Conservation (phyloP, 139 green algal genomes). For the Chlamydomonas sp. region DNA sequence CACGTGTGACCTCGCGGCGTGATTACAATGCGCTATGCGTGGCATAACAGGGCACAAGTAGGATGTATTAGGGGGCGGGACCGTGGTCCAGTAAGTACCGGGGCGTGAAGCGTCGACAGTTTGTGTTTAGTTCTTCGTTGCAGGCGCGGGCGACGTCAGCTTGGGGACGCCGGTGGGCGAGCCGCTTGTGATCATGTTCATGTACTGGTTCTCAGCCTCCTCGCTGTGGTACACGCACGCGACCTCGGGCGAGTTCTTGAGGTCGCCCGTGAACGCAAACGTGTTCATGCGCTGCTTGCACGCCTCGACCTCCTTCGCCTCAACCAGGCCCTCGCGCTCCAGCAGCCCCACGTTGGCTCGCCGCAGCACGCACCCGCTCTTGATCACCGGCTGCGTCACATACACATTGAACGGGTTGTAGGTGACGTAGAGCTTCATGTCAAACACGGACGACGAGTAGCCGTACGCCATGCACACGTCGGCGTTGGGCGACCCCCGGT, state of each 20-base stretch:
- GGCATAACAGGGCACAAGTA: too few relatives aligned
- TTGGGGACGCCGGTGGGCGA: too few relatives aligned
- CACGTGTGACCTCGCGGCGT: too few relatives aligned
- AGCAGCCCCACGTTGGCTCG: constrained; percentile 88
- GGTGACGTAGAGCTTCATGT: constrained; percentile 95
- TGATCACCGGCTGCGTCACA: constrained; percentile 91
- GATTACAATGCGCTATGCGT: too few relatives aligned
- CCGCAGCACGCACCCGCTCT: constrained; percentile 92
- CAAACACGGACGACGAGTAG: constrained; percentile 96
- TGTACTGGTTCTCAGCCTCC: constrained; percentile 15
- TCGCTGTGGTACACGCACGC: constrained; percentile 92
- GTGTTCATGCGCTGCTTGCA: constrained; percentile 99
- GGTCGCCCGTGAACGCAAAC: constrained; percentile 96
- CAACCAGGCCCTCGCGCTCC: constrained; percentile 83
- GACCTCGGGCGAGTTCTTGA: constrained; percentile 75
- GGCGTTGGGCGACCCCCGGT: constrained; percentile 86
- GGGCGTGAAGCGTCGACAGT: too few relatives aligned
- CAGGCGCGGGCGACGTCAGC: too few relatives aligned
- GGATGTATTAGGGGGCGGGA: too few relatives aligned
- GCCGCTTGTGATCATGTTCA: not conserved
- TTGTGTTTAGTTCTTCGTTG: too few relatives aligned
- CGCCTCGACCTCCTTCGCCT: constrained; percentile 52
- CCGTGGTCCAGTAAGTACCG: too few relatives aligned
- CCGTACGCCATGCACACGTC: constrained; percentile 62
- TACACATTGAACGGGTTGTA: constrained; percentile 89